A percentile compares a stretch with the other conserved stretches of the same genome.
Evolutionary conservation across 202 grass and related monocot genomes (phyloP).

Genomic region (Tripidium arundinaceum): DNA sequence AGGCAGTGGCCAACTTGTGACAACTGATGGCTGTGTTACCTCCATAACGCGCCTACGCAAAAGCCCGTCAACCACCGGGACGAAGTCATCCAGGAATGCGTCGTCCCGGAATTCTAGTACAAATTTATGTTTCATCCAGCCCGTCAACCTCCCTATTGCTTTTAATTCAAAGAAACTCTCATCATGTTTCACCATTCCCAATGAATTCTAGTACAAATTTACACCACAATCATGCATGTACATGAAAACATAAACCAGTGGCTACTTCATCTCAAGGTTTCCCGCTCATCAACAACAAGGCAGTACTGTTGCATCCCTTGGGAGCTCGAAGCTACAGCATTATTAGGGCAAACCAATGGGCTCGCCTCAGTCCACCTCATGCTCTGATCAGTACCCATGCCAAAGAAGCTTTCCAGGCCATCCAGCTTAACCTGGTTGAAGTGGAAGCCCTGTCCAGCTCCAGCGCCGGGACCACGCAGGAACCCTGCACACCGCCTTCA

Average conservation of each 20-base stretch:
- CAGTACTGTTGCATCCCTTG: constrained; percentile 58
- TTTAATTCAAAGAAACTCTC: constrained; percentile 24
- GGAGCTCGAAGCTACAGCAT: constrained; percentile 43
- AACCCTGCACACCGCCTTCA: constrained; percentile 30
- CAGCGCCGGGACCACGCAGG: constrained; percentile 14
- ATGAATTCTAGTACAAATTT: too few relatives aligned
- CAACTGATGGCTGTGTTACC: too few relatives aligned
- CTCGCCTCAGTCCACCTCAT: constrained; percentile 65
- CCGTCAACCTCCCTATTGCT: too few relatives aligned
- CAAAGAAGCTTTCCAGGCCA: constrained; percentile 57
- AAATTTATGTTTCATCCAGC: too few relatives aligned
- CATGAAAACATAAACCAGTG: constrained; percentile 33
- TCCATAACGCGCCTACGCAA: too few relatives aligned
- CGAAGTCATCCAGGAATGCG: too few relatives aligned
- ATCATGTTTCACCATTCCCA: constrained; percentile 34
- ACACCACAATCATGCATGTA: constrained; percentile 61
- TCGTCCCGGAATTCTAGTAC: too few relatives aligned
- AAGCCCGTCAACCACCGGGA: too few relatives aligned
- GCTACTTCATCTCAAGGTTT: constrained; percentile 56
- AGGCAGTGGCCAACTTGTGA: too few relatives aligned
- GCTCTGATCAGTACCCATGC: constrained; percentile 35
- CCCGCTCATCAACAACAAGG: constrained; percentile 37
- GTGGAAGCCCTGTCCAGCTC: constrained; percentile 79
- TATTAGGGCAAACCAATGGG: constrained; percentile 62
- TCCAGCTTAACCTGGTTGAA: constrained; percentile 79